These are phyloP conservation scores for Amanita exitialis DNA, from an alignment of 768 basidiomycete genomes.

Conservation along the genomic window DNA sequence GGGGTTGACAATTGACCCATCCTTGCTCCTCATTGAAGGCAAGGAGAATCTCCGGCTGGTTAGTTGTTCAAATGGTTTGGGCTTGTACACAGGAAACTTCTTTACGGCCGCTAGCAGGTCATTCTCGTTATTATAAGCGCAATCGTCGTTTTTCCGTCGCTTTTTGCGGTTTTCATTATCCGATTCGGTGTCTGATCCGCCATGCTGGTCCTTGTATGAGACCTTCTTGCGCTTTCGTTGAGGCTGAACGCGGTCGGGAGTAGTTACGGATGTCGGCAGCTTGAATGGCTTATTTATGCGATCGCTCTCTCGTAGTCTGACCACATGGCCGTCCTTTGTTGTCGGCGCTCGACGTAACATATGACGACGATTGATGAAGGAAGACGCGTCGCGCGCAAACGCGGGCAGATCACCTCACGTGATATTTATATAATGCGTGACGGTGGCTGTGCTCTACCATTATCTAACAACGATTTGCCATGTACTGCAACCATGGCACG, in stretches of 20 bases:
- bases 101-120: constrained; percentile 53
- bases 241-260: constrained; percentile 47
- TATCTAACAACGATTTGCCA: constrained; percentile 6
- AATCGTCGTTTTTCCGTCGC: constrained; percentile 44
- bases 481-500: constrained; percentile 26
- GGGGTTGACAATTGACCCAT: constrained; percentile 50
- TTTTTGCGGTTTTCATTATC: constrained; percentile 57
- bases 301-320: constrained; percentile 60
- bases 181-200: constrained; percentile 45
- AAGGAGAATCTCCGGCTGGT: constrained; percentile 63
- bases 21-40: constrained; percentile 68
- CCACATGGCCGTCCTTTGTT: constrained; percentile 55
- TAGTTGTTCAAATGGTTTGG: constrained; percentile 63
- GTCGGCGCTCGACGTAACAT: constrained; percentile 70
- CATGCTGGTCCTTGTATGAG: constrained; percentile 70
- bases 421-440: not conserved
- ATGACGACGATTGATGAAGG: not conserved
- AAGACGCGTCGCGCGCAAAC: constrained; percentile 1
- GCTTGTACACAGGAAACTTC: constrained; percentile 71
- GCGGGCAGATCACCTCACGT: constrained; percentile 11
- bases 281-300: constrained; percentile 79
- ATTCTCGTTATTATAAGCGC: constrained; percentile 49
- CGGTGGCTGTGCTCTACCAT: not conserved
- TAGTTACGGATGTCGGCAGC: constrained; percentile 40
- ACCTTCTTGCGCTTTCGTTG: constrained; percentile 81